A percentile compares a stretch with the other conserved stretches of the same genome.
Evolutionary conservation across 2,329 filamentous ascomycete species (phyloP).

Genomic region (Fusarium staphyleae): DNA sequence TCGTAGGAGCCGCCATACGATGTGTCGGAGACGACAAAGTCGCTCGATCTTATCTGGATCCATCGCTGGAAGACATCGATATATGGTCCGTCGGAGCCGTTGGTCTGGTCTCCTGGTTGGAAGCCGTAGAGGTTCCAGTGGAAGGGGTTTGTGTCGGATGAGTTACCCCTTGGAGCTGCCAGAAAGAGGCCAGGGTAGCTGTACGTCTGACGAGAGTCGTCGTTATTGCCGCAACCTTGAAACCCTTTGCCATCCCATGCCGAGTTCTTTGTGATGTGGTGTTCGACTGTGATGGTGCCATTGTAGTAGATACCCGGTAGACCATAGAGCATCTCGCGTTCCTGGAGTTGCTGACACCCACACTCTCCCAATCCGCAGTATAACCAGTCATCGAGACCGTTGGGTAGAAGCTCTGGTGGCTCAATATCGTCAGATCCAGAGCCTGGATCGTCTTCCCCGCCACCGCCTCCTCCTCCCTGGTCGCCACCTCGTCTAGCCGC

Average conservation of each 20-base stretch:
- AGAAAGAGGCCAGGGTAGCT: conserved; percentile 24
- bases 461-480: neutral
- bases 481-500: neutral
- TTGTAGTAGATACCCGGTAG: conserved; percentile 30
- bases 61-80: conserved; percentile 25
- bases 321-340: conserved; percentile 16
- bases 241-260: conserved; percentile 9
- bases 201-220: conserved; percentile 13
- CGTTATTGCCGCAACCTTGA: conserved; percentile 18
- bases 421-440: neutral
- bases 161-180: conserved; percentile 22
- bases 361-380: neutral
- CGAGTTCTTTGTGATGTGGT: conserved; percentile 16
- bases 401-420: neutral
- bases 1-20: neutral
- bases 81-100: neutral
- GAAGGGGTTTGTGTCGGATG: conserved; percentile 26
- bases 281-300: conserved; percentile 21
- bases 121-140: conserved; percentile 24
- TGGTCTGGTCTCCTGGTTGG: conserved; percentile 10
- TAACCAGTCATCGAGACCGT: neutral
- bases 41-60: conserved; percentile 27
- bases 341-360: neutral
- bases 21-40: conserved; percentile 15
- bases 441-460: neutral